Base-by-base conservation (phyloP, 2,329 filamentous ascomycete genomes). In the Diaporthe aspalathi region DNA sequence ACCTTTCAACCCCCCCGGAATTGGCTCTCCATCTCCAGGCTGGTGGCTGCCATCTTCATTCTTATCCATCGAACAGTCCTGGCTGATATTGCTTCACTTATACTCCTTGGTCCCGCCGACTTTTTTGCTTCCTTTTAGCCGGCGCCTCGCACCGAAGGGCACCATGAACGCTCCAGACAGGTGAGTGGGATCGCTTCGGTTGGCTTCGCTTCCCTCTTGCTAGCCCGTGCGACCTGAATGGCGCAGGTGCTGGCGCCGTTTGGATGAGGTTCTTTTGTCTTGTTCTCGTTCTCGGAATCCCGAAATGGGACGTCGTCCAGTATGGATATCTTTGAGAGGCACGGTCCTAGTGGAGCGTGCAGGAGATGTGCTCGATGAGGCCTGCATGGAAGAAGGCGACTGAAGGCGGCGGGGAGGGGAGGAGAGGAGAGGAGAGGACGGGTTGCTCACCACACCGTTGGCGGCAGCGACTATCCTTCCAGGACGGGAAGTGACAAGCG, bases 81-180 rank as follows among this genome's bases (percentile, higher is more conserved):
- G 9, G 32, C 7, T 32, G 5, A 50, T 35, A 35, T 65, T 38
- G 45, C 45, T 50, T 24, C 27, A n/a, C 17, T 38, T 50, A 20
- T 32, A 50, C n/a, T 0, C 17, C n/a, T 50, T n/a, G 4, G 17
- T 4, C 6, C 12, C 5, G n/a, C 60, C 14, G n/a, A n/a, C 29
- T 27, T 7, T 24, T 35, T 56, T 56, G 17, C 22, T 29, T 49
- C 9, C 8, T 40, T 69, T 20, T 67, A 35, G 50, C 54, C 40
- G 50, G 20, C 32, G 24, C 38, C 54, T 27, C 20, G 24, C 43
- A 27, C 49, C 24, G 17, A 50, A 68, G 52, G 67, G 11, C 74
- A 84, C 75, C 35, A 88, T 89, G 87, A 89, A 89, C 81, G 87
- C 87, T 16, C 87, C 87, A 22, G 87, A 89, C 77, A 82, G 87